phyloP scores from a whole-genome alignment of 352 stramenopile genomes.

The Aphanomyces astaci region DNA sequence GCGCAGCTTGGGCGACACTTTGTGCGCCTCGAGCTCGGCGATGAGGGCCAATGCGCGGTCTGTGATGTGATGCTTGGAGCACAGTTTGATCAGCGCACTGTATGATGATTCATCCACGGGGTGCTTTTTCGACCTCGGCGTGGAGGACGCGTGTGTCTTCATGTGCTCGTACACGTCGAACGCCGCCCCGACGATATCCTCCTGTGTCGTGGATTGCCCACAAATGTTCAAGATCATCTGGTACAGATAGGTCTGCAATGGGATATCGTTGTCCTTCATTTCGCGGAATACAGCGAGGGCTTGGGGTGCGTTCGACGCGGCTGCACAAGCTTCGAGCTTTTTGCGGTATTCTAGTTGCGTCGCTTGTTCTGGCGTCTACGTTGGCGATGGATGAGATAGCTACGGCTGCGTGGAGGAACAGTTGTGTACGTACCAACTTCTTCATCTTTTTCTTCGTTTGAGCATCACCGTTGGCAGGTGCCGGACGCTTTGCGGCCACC shows the following conservation, averaged over 20 bases:
- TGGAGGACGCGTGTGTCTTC: slow-evolving; percentile 31
- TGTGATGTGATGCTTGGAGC: slow-evolving; percentile 51
- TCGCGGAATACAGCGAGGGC: slow-evolving; percentile 44
- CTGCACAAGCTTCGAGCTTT: slow-evolving; percentile 38
- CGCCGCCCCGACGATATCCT: slow-evolving; percentile 33
- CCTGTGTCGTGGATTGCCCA: slow-evolving; percentile 36
- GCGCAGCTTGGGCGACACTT: slow-evolving; percentile 54
- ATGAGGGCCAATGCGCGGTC: slow-evolving; percentile 42
- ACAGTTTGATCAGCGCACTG: slow-evolving; percentile 71
- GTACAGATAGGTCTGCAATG: slow-evolving; percentile 37
- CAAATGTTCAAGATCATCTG: slow-evolving; percentile 57
- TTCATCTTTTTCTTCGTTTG: slow-evolving; percentile 6
- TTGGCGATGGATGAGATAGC: too few species aligned
- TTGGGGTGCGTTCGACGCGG: slow-evolving; percentile 31
- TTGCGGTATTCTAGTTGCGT: slow-evolving; percentile 34
- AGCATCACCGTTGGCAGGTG: not conserved
- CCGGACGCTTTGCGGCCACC: not conserved
- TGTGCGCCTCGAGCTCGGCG: slow-evolving; percentile 37
- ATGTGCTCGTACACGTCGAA: slow-evolving; percentile 61
- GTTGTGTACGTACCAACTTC: not conserved
- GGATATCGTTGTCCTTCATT: slow-evolving; percentile 39
- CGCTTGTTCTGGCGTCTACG: slow-evolving; percentile 40
- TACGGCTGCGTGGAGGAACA: not conserved
- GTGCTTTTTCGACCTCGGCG: slow-evolving; percentile 14
- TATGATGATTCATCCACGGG: slow-evolving; percentile 53